Conservation (phyloP, 108 stramenopile species). For the Nannochloropsis salina region DNA sequence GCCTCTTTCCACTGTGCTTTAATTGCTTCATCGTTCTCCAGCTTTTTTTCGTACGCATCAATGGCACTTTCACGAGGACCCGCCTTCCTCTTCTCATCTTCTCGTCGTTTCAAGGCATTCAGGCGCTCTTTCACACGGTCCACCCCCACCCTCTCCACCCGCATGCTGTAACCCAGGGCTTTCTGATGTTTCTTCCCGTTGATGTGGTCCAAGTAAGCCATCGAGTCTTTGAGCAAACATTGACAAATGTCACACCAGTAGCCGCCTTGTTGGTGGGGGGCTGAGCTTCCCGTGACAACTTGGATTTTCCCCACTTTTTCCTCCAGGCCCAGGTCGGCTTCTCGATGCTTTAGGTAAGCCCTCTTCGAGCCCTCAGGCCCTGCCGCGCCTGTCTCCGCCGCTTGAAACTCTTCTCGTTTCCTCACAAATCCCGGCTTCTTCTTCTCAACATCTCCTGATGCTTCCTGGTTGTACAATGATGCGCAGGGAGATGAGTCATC, state of each 20-base stretch:
- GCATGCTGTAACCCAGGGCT: constrained; percentile 84
- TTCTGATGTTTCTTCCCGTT: constrained; percentile 92
- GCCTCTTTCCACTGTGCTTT: constrained; percentile 32
- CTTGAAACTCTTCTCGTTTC: constrained; percentile 75
- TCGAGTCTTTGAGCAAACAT: constrained; percentile 82
- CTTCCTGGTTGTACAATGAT: constrained; percentile 28
- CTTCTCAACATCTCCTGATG: constrained; percentile 41
- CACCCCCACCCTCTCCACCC: constrained; percentile 77
- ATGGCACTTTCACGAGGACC: constrained; percentile 15
- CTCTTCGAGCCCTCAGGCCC: constrained; percentile 76
- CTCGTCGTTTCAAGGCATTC: constrained; percentile 44
- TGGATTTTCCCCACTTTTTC: constrained; percentile 76
- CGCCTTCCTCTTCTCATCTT: constrained; percentile 44
- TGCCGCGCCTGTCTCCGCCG: constrained; percentile 65
- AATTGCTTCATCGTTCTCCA: constrained; percentile 28
- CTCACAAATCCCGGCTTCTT: constrained; percentile 24
- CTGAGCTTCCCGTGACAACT: constrained; percentile 56
- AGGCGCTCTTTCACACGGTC: constrained; percentile 61
- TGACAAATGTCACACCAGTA: constrained; percentile 95
- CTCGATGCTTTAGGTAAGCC: constrained; percentile 80
- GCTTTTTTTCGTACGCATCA: constrained; percentile 41
- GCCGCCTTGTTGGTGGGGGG: constrained; percentile 55
- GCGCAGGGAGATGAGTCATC: not conserved
- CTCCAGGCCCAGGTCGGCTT: constrained; percentile 66
- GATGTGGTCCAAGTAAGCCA: constrained; percentile 90